phyloP scores from a whole-genome alignment of 805 yeast species.

The Kodamaea leandrae region DNA sequence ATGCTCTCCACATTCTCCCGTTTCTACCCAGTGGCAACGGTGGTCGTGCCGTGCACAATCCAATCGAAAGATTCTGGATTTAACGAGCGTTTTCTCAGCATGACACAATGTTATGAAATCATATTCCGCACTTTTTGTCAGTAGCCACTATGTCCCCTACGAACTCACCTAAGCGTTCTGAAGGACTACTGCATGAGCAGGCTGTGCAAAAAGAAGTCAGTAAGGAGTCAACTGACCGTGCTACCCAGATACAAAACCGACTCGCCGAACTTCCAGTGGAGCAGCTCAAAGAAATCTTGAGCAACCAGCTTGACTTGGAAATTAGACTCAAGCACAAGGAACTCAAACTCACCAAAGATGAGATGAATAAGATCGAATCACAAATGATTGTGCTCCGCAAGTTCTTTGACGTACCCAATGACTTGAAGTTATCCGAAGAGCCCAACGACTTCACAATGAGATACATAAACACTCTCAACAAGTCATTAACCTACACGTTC shows the following conservation, averaged over 20 bases:
- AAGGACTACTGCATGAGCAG: too few species aligned
- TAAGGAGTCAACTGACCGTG: too few species aligned
- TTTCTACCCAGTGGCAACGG: too few species aligned
- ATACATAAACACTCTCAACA: slow-evolving; percentile 37
- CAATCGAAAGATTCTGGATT: too few species aligned
- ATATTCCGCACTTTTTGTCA: too few species aligned
- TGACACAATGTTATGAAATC: too few species aligned
- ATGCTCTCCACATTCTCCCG: too few species aligned
- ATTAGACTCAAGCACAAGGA: slow-evolving; percentile 61
- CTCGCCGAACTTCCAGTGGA: slow-evolving; percentile 13
- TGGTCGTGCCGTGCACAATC: too few species aligned
- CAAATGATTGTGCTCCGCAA: slow-evolving; percentile 53
- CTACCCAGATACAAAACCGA: neutral
- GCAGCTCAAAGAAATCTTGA: slow-evolving; percentile 34
- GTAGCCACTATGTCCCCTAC: too few species aligned
- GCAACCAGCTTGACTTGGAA: slow-evolving; percentile 56
- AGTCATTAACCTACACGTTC: slow-evolving; percentile 33
- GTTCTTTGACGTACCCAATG: slow-evolving; percentile 41
- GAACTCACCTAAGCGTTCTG: too few species aligned
- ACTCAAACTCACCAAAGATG: slow-evolving; percentile 47
- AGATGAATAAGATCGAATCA: slow-evolving; percentile 55
- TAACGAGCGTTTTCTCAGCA: too few species aligned
- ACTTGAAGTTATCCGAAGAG: slow-evolving; percentile 39
- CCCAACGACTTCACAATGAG: slow-evolving; percentile 45
- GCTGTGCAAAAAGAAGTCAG: too few species aligned